Percentiles rank a stretch among this genome's conserved stretches.
These are phyloP conservation scores for Coelastrella sp. DNA, from an alignment of 139 green algal genomes.

Conservation along the genomic window DNA sequence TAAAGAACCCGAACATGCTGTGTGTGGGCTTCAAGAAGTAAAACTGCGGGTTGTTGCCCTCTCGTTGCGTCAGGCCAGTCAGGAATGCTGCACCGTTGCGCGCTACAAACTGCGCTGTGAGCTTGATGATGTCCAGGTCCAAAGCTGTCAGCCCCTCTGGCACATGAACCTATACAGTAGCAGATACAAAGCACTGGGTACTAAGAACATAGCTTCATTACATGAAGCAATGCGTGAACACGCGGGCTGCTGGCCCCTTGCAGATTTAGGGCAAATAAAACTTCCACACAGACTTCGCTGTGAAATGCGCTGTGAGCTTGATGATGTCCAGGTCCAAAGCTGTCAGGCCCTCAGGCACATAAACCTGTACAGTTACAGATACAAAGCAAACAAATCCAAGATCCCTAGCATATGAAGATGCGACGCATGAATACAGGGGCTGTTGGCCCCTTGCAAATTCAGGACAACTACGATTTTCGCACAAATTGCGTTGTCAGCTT, in stretches of 20 bases:
- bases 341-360: slow-evolving; percentile 91
- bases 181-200: background rate
- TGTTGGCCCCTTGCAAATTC: slow-evolving; percentile 13
- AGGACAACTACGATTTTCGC: slow-evolving; percentile 81
- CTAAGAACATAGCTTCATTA: too few species aligned
- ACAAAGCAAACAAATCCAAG: background rate
- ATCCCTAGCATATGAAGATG: too few species aligned
- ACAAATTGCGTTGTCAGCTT: slow-evolving; percentile 97
- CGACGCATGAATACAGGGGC: slow-evolving; percentile 85
- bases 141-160: slow-evolving; percentile 89
- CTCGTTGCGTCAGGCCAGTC: slow-evolving; percentile 50
- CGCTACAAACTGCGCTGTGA: slow-evolving; percentile 97
- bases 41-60: slow-evolving; percentile 73
- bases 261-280: slow-evolving; percentile 66
- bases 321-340: slow-evolving; percentile 94
- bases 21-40: slow-evolving; percentile 98
- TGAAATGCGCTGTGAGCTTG: slow-evolving; percentile 96
- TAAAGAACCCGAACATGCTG: slow-evolving; percentile 96
- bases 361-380: slow-evolving; percentile 54
- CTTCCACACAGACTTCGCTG: slow-evolving; percentile 94
- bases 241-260: slow-evolving; percentile 46
- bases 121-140: slow-evolving; percentile 96
- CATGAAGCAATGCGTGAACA: too few species aligned
- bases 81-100: slow-evolving; percentile 93
- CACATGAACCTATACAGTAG: slow-evolving; percentile 70